phyloP scores from a whole-genome alignment of 1,284 basidiomycete genomes.

The Trametes versicolor region DNA sequence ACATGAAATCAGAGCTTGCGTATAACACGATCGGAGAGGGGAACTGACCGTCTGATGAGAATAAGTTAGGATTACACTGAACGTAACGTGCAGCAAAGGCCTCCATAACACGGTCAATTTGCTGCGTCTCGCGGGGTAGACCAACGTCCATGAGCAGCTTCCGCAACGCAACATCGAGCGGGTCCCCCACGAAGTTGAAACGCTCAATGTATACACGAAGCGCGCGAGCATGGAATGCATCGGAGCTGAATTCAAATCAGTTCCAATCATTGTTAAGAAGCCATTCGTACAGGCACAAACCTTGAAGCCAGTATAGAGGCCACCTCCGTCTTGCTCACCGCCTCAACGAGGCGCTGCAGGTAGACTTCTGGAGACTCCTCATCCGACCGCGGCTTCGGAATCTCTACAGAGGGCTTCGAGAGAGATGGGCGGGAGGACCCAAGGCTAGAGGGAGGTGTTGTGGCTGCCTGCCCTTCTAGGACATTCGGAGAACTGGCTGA shows the following conservation, averaged over 20 bases:
- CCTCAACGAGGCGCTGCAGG: slow-evolving; percentile 67
- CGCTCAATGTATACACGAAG: slow-evolving; percentile 78
- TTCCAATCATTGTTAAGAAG: slow-evolving; percentile 21
- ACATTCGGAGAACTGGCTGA: slow-evolving; percentile 41
- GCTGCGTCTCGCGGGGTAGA: slow-evolving; percentile 95
- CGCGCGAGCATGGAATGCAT: slow-evolving; percentile 77
- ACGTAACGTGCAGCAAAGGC: slow-evolving; percentile 91
- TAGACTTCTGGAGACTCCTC: slow-evolving; percentile 80
- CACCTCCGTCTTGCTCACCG: slow-evolving; percentile 81
- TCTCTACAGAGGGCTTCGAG: slow-evolving; percentile 53
- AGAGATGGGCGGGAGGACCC: slow-evolving; percentile 59
- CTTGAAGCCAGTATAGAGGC: slow-evolving; percentile 83
- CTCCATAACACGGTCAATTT: slow-evolving; percentile 98
- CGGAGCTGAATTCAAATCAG: slow-evolving; percentile 58
- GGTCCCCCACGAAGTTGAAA: slow-evolving; percentile 86
- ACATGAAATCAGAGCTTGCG: slow-evolving; percentile 13
- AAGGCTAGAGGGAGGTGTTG: slow-evolving; percentile 48
- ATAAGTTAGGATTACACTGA: slow-evolving; percentile 87
- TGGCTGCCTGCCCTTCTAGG: slow-evolving; percentile 34
- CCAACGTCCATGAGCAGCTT: slow-evolving; percentile 92
- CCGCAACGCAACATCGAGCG: slow-evolving; percentile 93
- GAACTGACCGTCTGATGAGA: slow-evolving; percentile 77
- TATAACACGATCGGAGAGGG: not conserved
- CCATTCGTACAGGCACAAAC: slow-evolving; percentile 52
- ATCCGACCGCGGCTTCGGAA: slow-evolving; percentile 60